Evolutionary conservation across 2,329 filamentous ascomycete species (phyloP).

Genomic region (Colletotrichum gloeosporioides): DNA sequence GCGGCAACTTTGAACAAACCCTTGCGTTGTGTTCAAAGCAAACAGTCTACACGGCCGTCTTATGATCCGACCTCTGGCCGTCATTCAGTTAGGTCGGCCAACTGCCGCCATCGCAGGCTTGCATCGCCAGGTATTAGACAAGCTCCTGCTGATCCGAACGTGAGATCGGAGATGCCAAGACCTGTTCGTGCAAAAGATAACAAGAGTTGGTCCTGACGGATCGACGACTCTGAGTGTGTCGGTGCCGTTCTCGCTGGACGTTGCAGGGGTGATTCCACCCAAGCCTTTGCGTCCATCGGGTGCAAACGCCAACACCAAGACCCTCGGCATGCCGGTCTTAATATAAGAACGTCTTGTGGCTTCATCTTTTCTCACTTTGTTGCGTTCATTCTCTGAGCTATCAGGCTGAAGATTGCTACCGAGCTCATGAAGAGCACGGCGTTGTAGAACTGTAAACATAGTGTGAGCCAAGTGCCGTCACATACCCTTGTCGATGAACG

Average conservation of each 20-base stretch:
- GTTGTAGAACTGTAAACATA: slow-evolving; percentile 89
- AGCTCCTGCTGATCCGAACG: neutral
- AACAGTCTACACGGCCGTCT: neutral
- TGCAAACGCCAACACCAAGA: neutral
- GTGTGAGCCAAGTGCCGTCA: neutral
- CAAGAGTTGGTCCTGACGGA: neutral
- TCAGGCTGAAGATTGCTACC: slow-evolving; percentile 90
- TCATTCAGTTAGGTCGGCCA: neutral
- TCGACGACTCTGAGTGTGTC: neutral
- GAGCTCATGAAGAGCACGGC: slow-evolving; percentile 96
- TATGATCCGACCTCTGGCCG: neutral
- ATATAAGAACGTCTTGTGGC: neutral
- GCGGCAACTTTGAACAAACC: neutral
- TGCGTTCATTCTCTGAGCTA: slow-evolving; percentile 84
- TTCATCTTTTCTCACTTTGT: slow-evolving; percentile 24
- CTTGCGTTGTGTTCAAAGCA: neutral
- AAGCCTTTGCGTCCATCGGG: neutral
- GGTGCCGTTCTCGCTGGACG: neutral
- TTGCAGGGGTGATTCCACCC: neutral
- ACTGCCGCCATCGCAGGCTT: neutral
- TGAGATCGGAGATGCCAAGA: neutral
- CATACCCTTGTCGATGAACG: slow-evolving; percentile 35
- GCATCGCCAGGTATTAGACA: neutral
- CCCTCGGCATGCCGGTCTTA: neutral
- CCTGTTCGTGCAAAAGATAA: neutral